Evolutionary conservation across 306 rosid species (phyloP), one percentile per base, ranked within the genome.

Genomic region (Mimosa pudica): DNA sequence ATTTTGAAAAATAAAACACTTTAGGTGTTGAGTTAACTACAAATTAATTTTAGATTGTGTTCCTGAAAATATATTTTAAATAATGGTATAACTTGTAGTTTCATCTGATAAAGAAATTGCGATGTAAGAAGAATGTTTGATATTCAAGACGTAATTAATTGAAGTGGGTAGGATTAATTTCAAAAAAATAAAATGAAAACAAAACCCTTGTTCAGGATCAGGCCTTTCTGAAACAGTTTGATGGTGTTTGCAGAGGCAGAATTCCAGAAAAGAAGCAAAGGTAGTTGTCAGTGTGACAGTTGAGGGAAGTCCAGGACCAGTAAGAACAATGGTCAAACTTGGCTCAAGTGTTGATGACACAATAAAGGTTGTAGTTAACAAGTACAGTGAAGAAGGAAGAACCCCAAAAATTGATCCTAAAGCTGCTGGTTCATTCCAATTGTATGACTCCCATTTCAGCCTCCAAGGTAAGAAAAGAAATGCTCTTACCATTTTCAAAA

Each of bases 251-350:
- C 24, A 79, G 77, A 80, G 67, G 51, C 88, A 81, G 87, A 87
- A 81, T 12, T 89, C 90, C 88, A 88, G 84, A 70, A 90, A 86
- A 81, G 97, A 91, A 74, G 89, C 97, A 7, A 92, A 95, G 85
- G 98, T 95, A 73, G 97, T 95, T 16, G 83, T 95, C 41, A 95
- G 84, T 71, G 97, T 95, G 80, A 89, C 89, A 0, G 96, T 95
- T 5, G 98, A 95, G 78, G 95, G 98, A 73, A 95, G 97, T 79
- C 89, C 97, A 10, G 98, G 97, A 69, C 95, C 97, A 48, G 82
- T 95, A 0, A 81, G 92, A 60, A 82, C 91, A 45, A 84, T 95
- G 97, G 90, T 95, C 41, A 92, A 95, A 66, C 67, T 92, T 32
- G 95, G 95, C 62, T 90, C 97, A 1, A 91, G 81, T 6, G 97